A percentile compares a stretch with the other conserved stretches of the same genome.
Conservation (phyloP, 2,329 filamentous ascomycete genomes). For the Fusarium sp. region DNA sequence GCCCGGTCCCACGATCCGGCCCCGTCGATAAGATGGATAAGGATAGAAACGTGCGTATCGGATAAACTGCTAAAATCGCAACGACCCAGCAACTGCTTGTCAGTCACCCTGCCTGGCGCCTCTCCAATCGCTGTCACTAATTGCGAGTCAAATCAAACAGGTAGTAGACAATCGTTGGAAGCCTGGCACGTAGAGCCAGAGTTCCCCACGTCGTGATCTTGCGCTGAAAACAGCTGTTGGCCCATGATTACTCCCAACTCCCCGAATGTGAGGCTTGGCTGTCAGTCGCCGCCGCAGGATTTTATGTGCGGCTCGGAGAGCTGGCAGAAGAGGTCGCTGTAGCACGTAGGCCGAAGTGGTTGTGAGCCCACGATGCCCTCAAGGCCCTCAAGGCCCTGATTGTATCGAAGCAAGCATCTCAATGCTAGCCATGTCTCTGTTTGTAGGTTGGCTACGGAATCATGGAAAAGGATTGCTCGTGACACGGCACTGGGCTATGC, state of each 20-base stretch:
- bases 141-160: not conserved
- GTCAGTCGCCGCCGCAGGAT: too few species aligned
- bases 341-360: too few species aligned
- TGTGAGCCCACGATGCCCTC: too few species aligned
- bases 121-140: constrained; percentile 5
- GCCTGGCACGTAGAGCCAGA: constrained; percentile 28
- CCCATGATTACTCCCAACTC: constrained; percentile 24
- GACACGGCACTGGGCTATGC: too few species aligned
- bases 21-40: constrained; percentile 25
- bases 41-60: not conserved
- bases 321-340: too few species aligned
- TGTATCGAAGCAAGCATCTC: too few species aligned
- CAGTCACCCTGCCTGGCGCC: too few species aligned
- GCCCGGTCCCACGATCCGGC: constrained; percentile 21
- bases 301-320: too few species aligned
- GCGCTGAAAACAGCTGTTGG: constrained; percentile 3
- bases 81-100: not conserved
- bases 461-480: too few species aligned
- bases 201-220: constrained; percentile 28
- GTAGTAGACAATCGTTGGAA: constrained; percentile 4
- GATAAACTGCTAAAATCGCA: not conserved
- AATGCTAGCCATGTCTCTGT: too few species aligned
- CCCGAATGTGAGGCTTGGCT: constrained; percentile 16
- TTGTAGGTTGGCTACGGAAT: too few species aligned
- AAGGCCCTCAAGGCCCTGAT: too few species aligned